Conservation (phyloP, 495 filamentous ascomycete species). For the Astrothelium subdiscretum region DNA sequence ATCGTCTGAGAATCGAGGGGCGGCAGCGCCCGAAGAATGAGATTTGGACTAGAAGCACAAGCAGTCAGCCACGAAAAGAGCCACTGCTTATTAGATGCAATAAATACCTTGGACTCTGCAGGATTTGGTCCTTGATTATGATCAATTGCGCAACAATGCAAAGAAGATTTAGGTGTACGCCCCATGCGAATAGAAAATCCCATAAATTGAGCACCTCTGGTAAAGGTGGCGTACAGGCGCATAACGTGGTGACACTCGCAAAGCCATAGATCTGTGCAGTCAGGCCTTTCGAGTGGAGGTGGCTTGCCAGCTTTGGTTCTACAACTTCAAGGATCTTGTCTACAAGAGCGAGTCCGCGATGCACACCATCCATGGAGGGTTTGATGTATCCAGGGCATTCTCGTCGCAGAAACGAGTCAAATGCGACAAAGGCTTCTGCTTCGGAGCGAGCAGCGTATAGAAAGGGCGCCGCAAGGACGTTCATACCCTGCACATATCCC, state of each 20-base stretch:
- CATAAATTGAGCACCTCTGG: slow-evolving; percentile 91
- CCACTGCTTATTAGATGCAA: slow-evolving; percentile 8
- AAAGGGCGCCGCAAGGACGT: slow-evolving; percentile 96
- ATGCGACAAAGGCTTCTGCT: slow-evolving; percentile 84
- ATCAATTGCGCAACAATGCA: slow-evolving; percentile 96
- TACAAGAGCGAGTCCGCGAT: slow-evolving; percentile 79
- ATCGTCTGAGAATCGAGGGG: slow-evolving; percentile 51
- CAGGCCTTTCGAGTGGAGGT: slow-evolving; percentile 75
- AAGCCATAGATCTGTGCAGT: slow-evolving; percentile 96
- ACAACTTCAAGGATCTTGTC: slow-evolving; percentile 83
- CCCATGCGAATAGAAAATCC: slow-evolving; percentile 97
- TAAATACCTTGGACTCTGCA: slow-evolving; percentile 69
- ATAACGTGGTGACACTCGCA: slow-evolving; percentile 85
- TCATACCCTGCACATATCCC: slow-evolving; percentile 98
- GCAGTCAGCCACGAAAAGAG: not conserved
- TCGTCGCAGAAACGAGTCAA: slow-evolving; percentile 74
- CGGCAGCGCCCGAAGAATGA: slow-evolving; percentile 82
- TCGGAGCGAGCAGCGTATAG: slow-evolving; percentile 91
- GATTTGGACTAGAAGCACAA: slow-evolving; percentile 44
- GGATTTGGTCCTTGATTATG: slow-evolving; percentile 70
- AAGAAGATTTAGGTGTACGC: slow-evolving; percentile 84
- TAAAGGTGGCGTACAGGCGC: slow-evolving; percentile 91
- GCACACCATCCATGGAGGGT: slow-evolving; percentile 94
- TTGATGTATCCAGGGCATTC: slow-evolving; percentile 92
- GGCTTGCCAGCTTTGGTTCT: slow-evolving; percentile 72